These are phyloP conservation scores for Chlorophyllum brunneum DNA, from an alignment of 768 basidiomycete species.

Conservation along the genomic window DNA sequence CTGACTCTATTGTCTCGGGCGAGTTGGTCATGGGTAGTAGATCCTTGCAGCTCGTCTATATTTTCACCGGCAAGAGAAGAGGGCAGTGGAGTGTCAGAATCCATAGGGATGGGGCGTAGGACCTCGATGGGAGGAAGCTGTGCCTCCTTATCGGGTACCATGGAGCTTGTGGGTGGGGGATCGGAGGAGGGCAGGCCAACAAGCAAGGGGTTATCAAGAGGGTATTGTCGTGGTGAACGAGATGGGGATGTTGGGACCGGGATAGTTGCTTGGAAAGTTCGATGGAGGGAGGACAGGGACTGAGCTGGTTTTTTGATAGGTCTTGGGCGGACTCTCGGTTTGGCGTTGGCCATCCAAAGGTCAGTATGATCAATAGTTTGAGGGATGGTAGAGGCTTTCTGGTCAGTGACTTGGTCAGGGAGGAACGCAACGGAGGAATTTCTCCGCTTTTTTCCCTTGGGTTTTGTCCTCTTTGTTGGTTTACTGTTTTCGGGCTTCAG, in stretches of 20 bases:
- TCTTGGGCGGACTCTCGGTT: slow-evolving; percentile 10
- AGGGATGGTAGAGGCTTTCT: neutral
- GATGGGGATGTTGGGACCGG: slow-evolving; percentile 18
- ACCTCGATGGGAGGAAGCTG: slow-evolving; percentile 32
- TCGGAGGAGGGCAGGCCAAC: slow-evolving; percentile 32
- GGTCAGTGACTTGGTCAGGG: neutral
- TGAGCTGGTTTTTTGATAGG: slow-evolving; percentile 15
- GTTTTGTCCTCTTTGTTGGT: slow-evolving; percentile 15
- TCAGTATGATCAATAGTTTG: neutral
- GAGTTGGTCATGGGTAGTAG: slow-evolving; percentile 4
- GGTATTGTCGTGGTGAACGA: slow-evolving; percentile 16
- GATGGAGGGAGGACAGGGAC: slow-evolving; percentile 4
- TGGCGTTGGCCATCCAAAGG: slow-evolving; percentile 3
- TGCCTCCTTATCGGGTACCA: slow-evolving; percentile 1
- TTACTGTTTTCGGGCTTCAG: slow-evolving; percentile 9
- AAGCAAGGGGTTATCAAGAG: slow-evolving; percentile 23
- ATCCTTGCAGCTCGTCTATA: slow-evolving; percentile 26
- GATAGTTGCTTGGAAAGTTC: slow-evolving; percentile 7
- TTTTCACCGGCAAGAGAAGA: slow-evolving; percentile 26
- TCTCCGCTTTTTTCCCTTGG: slow-evolving; percentile 17
- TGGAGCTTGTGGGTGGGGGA: slow-evolving; percentile 17
- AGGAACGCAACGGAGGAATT: neutral
- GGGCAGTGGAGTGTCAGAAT: slow-evolving; percentile 20
- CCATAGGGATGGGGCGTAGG: slow-evolving; percentile 21
- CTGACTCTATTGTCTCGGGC: slow-evolving; percentile 13